Evolutionary conservation across 371 early-diverging fungal genomes (phyloP).

Genomic region (Mucor racemosus): DNA sequence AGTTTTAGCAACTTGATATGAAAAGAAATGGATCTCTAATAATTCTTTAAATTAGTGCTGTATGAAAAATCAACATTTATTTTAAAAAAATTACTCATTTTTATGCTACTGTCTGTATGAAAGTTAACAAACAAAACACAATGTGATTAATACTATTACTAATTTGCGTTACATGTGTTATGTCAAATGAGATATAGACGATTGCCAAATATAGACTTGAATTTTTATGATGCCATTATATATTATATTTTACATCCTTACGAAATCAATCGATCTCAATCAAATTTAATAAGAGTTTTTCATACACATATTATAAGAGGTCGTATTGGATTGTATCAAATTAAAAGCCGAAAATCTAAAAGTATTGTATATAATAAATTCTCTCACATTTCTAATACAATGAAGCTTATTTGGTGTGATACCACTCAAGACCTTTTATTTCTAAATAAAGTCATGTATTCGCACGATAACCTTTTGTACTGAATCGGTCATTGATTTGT

Average conservation of each 20-base stretch:
- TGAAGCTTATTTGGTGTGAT: constrained; percentile 3
- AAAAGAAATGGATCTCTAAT: too few species aligned
- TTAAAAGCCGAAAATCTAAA: too few species aligned
- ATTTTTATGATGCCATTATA: background rate
- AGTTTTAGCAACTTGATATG: too few species aligned
- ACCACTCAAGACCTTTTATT: constrained; percentile 10
- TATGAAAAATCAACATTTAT: too few species aligned
- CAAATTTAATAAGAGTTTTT: background rate
- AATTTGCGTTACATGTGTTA: constrained; percentile 1
- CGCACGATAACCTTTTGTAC: constrained; percentile 27
- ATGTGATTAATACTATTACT: constrained; percentile 3
- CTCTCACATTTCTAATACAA: background rate
- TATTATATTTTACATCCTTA: background rate
- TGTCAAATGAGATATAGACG: constrained; percentile 8
- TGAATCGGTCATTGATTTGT: constrained; percentile 27
- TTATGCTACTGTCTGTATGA: too few species aligned
- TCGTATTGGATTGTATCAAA: too few species aligned
- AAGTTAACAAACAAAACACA: background rate
- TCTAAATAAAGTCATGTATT: constrained; percentile 15
- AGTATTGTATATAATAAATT: too few species aligned
- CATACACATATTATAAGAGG: too few species aligned
- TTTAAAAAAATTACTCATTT: too few species aligned
- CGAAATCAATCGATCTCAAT: background rate
- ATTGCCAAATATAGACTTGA: constrained; percentile 1
- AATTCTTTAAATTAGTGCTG: too few species aligned